phyloP scores from a whole-genome alignment of 768 basidiomycete species.

The Jaapia argillacea region DNA sequence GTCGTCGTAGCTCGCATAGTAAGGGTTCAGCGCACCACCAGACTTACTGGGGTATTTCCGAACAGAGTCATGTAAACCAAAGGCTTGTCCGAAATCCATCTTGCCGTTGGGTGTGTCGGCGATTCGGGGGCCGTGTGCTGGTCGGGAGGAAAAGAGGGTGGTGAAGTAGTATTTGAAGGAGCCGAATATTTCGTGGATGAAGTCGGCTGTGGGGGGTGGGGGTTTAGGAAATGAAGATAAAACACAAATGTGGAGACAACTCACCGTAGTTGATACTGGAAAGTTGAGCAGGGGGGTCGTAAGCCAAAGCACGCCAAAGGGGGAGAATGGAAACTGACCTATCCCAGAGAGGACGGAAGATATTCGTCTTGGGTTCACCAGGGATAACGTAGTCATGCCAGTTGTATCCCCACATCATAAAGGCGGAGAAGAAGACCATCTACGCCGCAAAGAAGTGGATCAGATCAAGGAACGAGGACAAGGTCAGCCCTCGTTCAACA shows the following conservation, averaged over 20 bases:
- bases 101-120: slow-evolving; percentile 15
- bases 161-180: slow-evolving; percentile 56
- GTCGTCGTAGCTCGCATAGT: slow-evolving; percentile 27
- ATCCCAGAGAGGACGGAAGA: slow-evolving; percentile 69
- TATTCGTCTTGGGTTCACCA: slow-evolving; percentile 36
- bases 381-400: slow-evolving; percentile 50
- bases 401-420: slow-evolving; percentile 84
- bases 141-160: slow-evolving; percentile 23
- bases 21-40: background rate
- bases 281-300: background rate
- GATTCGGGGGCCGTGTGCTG: slow-evolving; percentile 14
- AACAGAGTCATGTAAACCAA: slow-evolving; percentile 20
- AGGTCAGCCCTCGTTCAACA: no score
- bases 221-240: slow-evolving; percentile 5
- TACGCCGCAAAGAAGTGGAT: slow-evolving; percentile 14
- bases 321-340: slow-evolving; percentile 14
- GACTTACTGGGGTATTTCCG: slow-evolving; percentile 9
- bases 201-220: slow-evolving; percentile 49
- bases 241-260: slow-evolving; percentile 8
- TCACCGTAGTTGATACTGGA: slow-evolving; percentile 38
- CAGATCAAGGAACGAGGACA: slow-evolving; percentile 7
- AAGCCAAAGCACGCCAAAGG: slow-evolving; percentile 1
- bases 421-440: slow-evolving; percentile 74
- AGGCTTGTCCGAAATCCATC: slow-evolving; percentile 28
- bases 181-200: slow-evolving; percentile 48